These are phyloP conservation scores for Lojkania enalia DNA, from an alignment of 2,329 filamentous ascomycete genomes.

Conservation along the genomic window DNA sequence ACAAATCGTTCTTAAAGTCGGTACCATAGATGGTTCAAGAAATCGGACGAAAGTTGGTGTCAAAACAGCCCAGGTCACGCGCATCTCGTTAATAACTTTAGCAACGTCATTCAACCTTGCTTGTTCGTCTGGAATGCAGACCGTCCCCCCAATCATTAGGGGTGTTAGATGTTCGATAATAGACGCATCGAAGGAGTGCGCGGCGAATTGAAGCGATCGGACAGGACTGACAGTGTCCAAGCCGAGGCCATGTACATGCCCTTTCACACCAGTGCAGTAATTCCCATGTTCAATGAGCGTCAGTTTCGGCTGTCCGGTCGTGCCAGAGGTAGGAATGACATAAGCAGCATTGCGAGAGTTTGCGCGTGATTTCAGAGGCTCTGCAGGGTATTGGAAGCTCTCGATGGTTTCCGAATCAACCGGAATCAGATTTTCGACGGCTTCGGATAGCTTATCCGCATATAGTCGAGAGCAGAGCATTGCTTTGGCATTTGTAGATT, in stretches of 20 bases:
- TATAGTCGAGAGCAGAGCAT: slow-evolving; percentile 19
- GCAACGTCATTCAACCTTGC: slow-evolving; percentile 49
- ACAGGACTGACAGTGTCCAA: slow-evolving; percentile 12
- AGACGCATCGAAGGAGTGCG: slow-evolving; percentile 30
- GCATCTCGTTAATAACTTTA: slow-evolving; percentile 31
- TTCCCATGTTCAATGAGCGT: slow-evolving; percentile 26
- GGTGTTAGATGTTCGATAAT: slow-evolving; percentile 24
- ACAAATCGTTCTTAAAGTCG: slow-evolving; percentile 45
- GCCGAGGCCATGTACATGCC: slow-evolving; percentile 18
- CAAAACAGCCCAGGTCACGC: slow-evolving; percentile 20
- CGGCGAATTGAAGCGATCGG: slow-evolving; percentile 27
- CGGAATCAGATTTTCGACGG: slow-evolving; percentile 14
- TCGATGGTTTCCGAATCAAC: slow-evolving; percentile 11
- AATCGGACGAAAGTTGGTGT: slow-evolving; percentile 35
- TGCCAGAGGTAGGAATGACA: slow-evolving; percentile 29
- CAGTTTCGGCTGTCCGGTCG: slow-evolving; percentile 28
- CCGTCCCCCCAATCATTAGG: slow-evolving; percentile 25
- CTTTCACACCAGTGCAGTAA: slow-evolving; percentile 21
- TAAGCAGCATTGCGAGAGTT: slow-evolving; percentile 25
- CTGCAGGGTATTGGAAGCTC: slow-evolving; percentile 6
- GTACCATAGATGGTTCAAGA: slow-evolving; percentile 33
- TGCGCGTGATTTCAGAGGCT: slow-evolving; percentile 10
- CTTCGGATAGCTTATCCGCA: slow-evolving; percentile 3
- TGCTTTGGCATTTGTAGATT: slow-evolving; percentile 16
- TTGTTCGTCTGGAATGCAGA: slow-evolving; percentile 42